Conservation (phyloP, 768 basidiomycete species). For the Amanita phalloides region DNA sequence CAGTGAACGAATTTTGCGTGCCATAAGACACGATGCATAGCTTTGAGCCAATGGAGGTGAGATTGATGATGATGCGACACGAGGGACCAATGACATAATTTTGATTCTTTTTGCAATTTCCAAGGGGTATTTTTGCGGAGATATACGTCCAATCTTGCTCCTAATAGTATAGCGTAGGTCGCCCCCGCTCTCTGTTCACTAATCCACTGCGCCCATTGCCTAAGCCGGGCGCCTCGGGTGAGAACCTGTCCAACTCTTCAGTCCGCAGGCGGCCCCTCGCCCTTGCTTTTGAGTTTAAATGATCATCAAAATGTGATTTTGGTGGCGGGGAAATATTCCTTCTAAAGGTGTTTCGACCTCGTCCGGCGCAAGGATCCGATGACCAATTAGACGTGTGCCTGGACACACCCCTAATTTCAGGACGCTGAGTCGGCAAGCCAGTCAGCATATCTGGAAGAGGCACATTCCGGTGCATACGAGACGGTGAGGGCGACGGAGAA, state of each 20-base stretch:
- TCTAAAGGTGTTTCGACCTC: constrained; percentile 40
- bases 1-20: not conserved
- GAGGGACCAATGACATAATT: not conserved
- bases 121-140: not conserved
- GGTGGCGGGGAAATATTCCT: constrained; percentile 52
- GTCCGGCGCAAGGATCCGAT: constrained; percentile 25
- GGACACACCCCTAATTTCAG: constrained; percentile 11
- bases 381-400: constrained; percentile 39
- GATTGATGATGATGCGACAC: not conserved
- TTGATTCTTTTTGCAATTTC: not conserved
- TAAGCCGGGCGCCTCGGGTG: constrained; percentile 46
- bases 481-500: constrained; percentile 31
- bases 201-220: constrained; percentile 60
- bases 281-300: constrained; percentile 15
- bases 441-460: not conserved
- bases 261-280: constrained; percentile 44
- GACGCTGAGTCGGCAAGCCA: not conserved
- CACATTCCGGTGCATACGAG: constrained; percentile 9
- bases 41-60: not conserved
- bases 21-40: not conserved
- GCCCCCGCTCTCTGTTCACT: constrained; percentile 27
- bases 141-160: not conserved
- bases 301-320: constrained; percentile 26
- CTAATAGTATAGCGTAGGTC: constrained; percentile 4
- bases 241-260: constrained; percentile 39